A percentile compares a stretch with the other conserved stretches of the same genome.
These are phyloP conservation scores for Obba rivulosa DNA, from an alignment of 768 basidiomycete species.

Conservation along the genomic window DNA sequence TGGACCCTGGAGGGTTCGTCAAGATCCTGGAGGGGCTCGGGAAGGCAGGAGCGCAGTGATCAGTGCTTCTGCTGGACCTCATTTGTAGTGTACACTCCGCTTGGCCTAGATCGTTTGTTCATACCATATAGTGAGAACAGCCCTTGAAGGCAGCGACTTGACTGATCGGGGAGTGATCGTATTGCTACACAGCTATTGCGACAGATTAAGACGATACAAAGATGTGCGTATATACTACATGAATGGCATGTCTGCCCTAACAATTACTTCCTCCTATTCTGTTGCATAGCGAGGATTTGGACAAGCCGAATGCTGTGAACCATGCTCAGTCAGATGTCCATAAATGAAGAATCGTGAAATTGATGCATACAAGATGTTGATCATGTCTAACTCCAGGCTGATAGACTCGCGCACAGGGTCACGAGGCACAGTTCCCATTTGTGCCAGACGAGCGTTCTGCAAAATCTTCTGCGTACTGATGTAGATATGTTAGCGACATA, in stretches of 20 bases:
- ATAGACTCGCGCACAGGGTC: slow-evolving; percentile 81
- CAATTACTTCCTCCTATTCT: slow-evolving; percentile 52
- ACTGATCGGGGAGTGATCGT: neutral
- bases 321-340: neutral
- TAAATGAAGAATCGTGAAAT: neutral
- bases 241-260: neutral
- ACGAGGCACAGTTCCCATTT: slow-evolving; percentile 55
- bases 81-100: neutral
- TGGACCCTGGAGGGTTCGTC: slow-evolving; percentile 86
- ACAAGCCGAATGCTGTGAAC: slow-evolving; percentile 66
- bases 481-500: slow-evolving; percentile 5
- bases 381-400: slow-evolving; percentile 77
- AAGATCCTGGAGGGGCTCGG: slow-evolving; percentile 63
- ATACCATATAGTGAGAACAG: neutral
- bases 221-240: neutral
- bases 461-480: slow-evolving; percentile 81
- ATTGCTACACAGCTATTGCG: neutral
- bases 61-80: neutral
- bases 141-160: neutral
- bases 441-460: slow-evolving; percentile 67
- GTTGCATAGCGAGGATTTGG: slow-evolving; percentile 69
- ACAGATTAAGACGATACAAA: neutral
- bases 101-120: neutral
- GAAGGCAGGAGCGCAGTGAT: slow-evolving; percentile 22
- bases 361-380: slow-evolving; percentile 67